Conservation (phyloP, 495 filamentous ascomycete species). For the Tuber brumale region DNA sequence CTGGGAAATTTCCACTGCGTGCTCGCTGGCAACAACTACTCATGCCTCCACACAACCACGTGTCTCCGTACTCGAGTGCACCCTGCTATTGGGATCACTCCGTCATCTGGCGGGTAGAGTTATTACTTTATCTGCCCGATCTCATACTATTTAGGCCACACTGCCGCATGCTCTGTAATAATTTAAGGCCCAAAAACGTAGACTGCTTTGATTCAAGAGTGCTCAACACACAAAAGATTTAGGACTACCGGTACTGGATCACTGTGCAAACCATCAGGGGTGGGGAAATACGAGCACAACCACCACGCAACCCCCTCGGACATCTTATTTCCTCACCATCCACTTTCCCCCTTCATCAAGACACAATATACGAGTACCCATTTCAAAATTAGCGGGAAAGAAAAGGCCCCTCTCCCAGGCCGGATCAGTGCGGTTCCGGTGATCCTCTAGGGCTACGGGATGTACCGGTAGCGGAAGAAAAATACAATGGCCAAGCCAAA, state of each 20-base stretch:
- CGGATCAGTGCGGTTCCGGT: conserved; percentile 54
- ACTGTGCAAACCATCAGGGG: neutral
- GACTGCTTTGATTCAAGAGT: neutral
- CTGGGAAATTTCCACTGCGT: no score
- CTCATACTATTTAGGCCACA: neutral
- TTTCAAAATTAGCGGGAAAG: conserved; percentile 56
- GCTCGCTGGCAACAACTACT: no score
- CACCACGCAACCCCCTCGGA: conserved; percentile 53
- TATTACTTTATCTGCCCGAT: neutral
- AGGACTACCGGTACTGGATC: neutral
- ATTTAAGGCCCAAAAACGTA: neutral
- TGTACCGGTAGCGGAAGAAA: conserved; percentile 56
- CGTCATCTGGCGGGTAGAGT: neutral
- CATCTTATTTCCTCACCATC: conserved; percentile 48
- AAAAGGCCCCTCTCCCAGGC: conserved; percentile 63
- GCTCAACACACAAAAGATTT: neutral
- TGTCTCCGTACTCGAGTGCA: no score
- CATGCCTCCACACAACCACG: no score
- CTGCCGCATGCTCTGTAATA: neutral
- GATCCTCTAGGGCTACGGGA: conserved; percentile 52
- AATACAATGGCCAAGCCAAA: conserved; percentile 59
- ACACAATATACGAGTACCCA: conserved; percentile 54
- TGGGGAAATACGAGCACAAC: neutral
- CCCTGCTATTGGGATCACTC: no score
- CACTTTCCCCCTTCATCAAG: conserved; percentile 56